Conservation (phyloP, 208 protist genomes). For the Acanthamoeba lenticulata region DNA sequence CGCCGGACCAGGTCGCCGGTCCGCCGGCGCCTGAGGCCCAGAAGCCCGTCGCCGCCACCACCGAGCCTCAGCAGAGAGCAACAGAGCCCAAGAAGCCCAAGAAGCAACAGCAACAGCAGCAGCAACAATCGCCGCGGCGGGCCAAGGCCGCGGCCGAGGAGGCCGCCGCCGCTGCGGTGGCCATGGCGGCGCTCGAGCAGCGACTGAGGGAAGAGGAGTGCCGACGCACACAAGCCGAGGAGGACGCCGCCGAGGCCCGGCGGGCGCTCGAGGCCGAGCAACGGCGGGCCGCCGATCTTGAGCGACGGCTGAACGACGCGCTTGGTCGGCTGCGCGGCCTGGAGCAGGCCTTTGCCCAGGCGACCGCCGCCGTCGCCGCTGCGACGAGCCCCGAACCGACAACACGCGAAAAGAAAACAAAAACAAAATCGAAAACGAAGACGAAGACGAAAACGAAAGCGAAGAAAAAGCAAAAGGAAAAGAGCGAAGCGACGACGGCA, state of each 20-base stretch:
- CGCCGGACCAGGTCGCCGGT: too few species aligned
- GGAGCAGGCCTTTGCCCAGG: background rate
- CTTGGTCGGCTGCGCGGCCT: background rate
- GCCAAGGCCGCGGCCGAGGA: background rate
- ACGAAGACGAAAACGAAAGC: conserved; percentile 18
- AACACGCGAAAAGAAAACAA: background rate
- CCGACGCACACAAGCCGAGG: background rate
- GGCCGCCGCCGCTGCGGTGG: too few species aligned
- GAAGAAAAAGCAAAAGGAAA: background rate
- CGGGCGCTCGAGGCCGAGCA: background rate
- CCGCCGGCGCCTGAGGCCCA: too few species aligned
- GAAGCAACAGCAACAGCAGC: background rate
- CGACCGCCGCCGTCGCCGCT: background rate
- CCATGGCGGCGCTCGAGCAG: background rate
- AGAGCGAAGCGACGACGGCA: background rate
- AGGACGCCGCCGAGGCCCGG: background rate
- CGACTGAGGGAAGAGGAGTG: background rate
- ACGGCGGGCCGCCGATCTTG: background rate
- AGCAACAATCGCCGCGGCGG: too few species aligned
- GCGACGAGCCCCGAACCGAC: background rate
- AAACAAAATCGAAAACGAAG: background rate
- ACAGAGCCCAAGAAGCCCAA: too few species aligned
- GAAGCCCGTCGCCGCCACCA: too few species aligned
- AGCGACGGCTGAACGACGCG: background rate
- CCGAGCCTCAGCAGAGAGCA: too few species aligned